A percentile compares a stretch with the other conserved stretches of the same genome.
Conservation (phyloP, 805 yeast genomes). For the Kazachstania kunashirensis region DNA sequence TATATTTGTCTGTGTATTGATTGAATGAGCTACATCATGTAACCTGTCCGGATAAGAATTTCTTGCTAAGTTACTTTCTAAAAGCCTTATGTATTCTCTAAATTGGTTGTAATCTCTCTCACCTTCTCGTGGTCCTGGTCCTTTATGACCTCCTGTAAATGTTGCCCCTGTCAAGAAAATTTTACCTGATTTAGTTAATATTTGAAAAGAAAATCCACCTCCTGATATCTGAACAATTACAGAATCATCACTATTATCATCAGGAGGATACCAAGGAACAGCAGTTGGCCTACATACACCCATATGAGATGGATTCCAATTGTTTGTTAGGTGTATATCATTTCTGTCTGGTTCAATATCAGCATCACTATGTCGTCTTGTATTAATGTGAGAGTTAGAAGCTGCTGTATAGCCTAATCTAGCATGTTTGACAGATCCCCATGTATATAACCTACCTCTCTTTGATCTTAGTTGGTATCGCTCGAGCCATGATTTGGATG, state of each 20-base stretch:
- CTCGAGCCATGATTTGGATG: conserved; percentile 21
- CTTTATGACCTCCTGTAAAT: conserved; percentile 33
- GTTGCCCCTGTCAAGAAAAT: conserved; percentile 45
- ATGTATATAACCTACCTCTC: conserved; percentile 21
- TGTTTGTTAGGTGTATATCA: not conserved
- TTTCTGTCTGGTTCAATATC: too few species aligned
- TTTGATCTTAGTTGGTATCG: conserved; percentile 16
- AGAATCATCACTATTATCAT: conserved; percentile 10
- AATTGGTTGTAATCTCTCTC: conserved; percentile 30
- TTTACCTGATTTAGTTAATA: conserved; percentile 46
- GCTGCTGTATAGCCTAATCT: conserved; percentile 25
- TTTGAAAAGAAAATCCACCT: conserved; percentile 57
- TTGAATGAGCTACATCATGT: conserved; percentile 5
- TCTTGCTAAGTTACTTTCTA: conserved; percentile 19
- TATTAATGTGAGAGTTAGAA: conserved; percentile 14
- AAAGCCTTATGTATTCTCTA: conserved; percentile 16
- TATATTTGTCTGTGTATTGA: conserved; percentile 8
- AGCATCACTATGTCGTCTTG: not conserved
- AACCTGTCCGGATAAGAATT: conserved; percentile 7
- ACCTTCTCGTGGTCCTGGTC: conserved; percentile 33
- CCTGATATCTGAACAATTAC: conserved; percentile 35
- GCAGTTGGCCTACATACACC: conserved; percentile 24
- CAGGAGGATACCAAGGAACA: conserved; percentile 23
- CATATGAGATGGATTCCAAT: conserved; percentile 2
- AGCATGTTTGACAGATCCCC: conserved; percentile 29